Conservation (phyloP, 2,329 filamentous ascomycete species). For the Talaromyces sp. region DNA sequence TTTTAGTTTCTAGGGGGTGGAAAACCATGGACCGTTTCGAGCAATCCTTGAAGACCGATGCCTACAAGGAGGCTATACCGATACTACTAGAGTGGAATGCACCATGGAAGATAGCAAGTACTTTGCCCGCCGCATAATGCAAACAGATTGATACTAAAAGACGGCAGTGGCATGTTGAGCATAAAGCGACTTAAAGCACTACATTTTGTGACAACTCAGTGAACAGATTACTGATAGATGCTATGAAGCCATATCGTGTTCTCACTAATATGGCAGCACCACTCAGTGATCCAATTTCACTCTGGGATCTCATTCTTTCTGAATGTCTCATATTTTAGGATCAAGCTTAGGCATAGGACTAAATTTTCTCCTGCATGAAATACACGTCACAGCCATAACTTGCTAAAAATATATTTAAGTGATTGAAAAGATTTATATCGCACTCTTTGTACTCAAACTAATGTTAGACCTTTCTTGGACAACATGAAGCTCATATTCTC, state of each 20-base stretch:
- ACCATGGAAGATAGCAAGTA: not conserved
- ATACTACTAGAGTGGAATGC: constrained; percentile 3
- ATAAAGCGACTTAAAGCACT: not conserved
- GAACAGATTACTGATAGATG: not conserved
- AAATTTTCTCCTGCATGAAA: not conserved
- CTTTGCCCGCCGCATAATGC: not conserved
- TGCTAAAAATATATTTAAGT: not conserved
- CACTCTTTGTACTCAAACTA: not conserved
- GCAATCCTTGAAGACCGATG: constrained; percentile 4
- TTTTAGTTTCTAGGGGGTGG: constrained; percentile 3
- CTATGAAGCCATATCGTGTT: not conserved
- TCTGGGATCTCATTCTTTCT: not conserved
- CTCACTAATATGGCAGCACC: not conserved
- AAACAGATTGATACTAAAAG: not conserved
- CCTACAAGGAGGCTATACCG: constrained; percentile 1
- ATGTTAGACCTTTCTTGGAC: too few species aligned
- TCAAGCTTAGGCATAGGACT: not conserved
- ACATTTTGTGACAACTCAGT: not conserved
- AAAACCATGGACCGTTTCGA: constrained; percentile 4
- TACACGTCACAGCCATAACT: not conserved
- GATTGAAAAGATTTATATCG: not conserved
- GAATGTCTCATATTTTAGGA: not conserved
- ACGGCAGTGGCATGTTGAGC: not conserved
- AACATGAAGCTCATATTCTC: too few species aligned
- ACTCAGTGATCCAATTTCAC: not conserved